Conservation (phyloP, 2,329 filamentous ascomycete species). For the Thyridium curvatum region DNA sequence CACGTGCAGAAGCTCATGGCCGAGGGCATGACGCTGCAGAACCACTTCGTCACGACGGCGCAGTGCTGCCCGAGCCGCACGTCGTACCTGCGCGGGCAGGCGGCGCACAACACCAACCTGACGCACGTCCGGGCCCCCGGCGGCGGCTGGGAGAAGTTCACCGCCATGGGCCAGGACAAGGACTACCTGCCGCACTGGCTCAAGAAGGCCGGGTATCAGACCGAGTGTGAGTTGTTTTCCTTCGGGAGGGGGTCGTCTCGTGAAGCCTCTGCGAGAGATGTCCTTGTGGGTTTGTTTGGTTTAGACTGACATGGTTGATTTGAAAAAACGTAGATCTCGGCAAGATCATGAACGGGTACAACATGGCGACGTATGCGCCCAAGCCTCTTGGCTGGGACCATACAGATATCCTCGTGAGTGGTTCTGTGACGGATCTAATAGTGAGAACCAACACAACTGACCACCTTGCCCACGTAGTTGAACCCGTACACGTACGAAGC, state of each 20-base stretch:
- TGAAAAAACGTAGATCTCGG: slow-evolving; percentile 23
- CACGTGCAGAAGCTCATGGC: slow-evolving; percentile 12
- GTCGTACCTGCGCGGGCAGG: slow-evolving; percentile 14
- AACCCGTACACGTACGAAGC: slow-evolving; percentile 20
- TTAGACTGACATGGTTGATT: no score
- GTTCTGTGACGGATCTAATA: neutral
- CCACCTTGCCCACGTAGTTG: slow-evolving; percentile 7
- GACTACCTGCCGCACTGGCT: slow-evolving; percentile 37
- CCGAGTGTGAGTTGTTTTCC: slow-evolving; percentile 26
- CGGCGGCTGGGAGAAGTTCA: slow-evolving; percentile 34
- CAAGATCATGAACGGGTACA: slow-evolving; percentile 38
- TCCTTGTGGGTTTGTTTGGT: no score
- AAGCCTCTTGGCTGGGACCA: slow-evolving; percentile 18
- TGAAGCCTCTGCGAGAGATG: no score
- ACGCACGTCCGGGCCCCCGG: slow-evolving; percentile 24
- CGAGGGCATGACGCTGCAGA: slow-evolving; percentile 15
- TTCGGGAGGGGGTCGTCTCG: no score
- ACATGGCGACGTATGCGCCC: slow-evolving; percentile 29
- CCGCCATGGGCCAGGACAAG: slow-evolving; percentile 32
- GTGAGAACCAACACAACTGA: neutral
- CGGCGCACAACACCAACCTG: slow-evolving; percentile 21
- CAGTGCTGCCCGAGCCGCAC: slow-evolving; percentile 19
- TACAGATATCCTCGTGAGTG: slow-evolving; percentile 12
- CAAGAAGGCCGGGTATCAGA: slow-evolving; percentile 33
- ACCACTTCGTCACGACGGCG: slow-evolving; percentile 17